These are phyloP conservation scores for Pleurostoma richardsiae DNA, from an alignment of 2,329 filamentous ascomycete genomes.

Conservation along the genomic window DNA sequence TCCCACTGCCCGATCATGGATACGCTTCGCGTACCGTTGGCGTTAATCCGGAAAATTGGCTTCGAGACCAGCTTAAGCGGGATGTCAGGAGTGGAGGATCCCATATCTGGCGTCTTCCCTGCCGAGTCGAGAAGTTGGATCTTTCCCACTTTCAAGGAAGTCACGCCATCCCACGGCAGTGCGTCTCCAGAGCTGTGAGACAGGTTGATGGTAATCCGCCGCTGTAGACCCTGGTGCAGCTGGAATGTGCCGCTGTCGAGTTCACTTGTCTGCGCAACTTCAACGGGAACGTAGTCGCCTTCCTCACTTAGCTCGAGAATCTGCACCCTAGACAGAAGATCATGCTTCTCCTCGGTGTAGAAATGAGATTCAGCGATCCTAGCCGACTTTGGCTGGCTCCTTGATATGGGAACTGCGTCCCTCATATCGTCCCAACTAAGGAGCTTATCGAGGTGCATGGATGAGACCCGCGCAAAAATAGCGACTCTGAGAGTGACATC, in stretches of 20 bases:
- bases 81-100: slow-evolving; percentile 67
- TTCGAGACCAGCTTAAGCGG: slow-evolving; percentile 70
- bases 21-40: slow-evolving; percentile 84
- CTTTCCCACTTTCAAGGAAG: slow-evolving; percentile 69
- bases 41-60: slow-evolving; percentile 76
- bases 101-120: slow-evolving; percentile 79
- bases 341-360: slow-evolving; percentile 88
- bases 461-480: slow-evolving; percentile 84
- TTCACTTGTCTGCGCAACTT: slow-evolving; percentile 81
- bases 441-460: slow-evolving; percentile 94
- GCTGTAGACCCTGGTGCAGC: slow-evolving; percentile 88
- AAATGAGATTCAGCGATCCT: slow-evolving; percentile 89
- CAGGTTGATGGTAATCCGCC: slow-evolving; percentile 81
- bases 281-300: slow-evolving; percentile 86
- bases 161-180: slow-evolving; percentile 83
- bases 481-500: slow-evolving; percentile 77
- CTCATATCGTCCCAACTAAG: slow-evolving; percentile 99
- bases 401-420: slow-evolving; percentile 62
- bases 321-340: slow-evolving; percentile 83
- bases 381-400: slow-evolving; percentile 50
- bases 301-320: slow-evolving; percentile 88
- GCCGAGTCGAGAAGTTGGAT: slow-evolving; percentile 79
- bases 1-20: slow-evolving; percentile 94
- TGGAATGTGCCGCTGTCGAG: slow-evolving; percentile 90
- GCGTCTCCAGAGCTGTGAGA: slow-evolving; percentile 86